Evolutionary conservation across 2,329 filamentous ascomycete species (phyloP), one percentile per base, ranked within the genome.

Genomic region (Aspergillus uvarum): DNA sequence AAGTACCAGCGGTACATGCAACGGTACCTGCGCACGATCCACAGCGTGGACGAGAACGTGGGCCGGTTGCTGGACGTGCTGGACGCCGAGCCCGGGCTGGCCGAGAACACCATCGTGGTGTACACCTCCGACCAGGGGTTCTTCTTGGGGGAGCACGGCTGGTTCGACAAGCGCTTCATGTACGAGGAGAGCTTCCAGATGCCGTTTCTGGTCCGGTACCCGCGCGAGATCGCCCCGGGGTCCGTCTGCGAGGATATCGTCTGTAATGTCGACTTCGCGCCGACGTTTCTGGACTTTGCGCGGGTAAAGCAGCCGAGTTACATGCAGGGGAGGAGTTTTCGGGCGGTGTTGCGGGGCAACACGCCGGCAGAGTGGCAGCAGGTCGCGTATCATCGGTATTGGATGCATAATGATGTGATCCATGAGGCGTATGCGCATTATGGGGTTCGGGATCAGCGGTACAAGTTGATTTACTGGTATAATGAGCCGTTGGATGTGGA

Each of bases 151-250:
- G 82, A 85, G 59, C 83, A 85, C 61, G 82, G 82, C 56, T 85
- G 82, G 82, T 84, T 84, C 64, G 83, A 84, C 67, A 85, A 85
- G 70, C 78, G 82, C 3, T 84, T 85, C 68, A 84, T 85, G 79
- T 85, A 85, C 68, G 82, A 85, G 62, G 26, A 29, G 26, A 81
- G 85, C 14, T 84, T 85, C 70, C 82, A 84, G 68, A 84, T 85
- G 82, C 82, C 82, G 0, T 82, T 84, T 51, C 66, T 84, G 3
- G 74, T 82, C 8, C 76, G 79, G 0, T 82, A 81, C 51, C 82
- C 82, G 0, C 60, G 54, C 0, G 74, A 75, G 54, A 82, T 84
- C 58, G 48, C 56, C 1, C 59, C 77, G 0, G 74, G 76, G 0
- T 72, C 69, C 0, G 69, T 82, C 0, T 81, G 76, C 60, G 65